Percentiles rank a stretch among this genome's conserved stretches.
These are phyloP conservation scores for Arachis hypogaea DNA, from an alignment of 306 rosid species.

Conservation along the genomic window DNA sequence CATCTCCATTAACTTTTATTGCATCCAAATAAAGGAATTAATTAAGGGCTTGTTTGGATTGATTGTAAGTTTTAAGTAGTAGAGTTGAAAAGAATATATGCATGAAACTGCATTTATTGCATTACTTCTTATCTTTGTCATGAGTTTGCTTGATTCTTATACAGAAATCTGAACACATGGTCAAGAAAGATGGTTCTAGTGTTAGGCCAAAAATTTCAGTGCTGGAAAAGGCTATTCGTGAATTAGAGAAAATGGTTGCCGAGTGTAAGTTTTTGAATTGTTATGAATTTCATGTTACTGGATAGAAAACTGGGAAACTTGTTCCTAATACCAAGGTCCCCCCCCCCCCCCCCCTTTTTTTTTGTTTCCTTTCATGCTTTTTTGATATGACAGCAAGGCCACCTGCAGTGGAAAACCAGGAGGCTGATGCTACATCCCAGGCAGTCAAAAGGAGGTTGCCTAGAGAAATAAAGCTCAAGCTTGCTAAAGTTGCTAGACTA, in stretches of 20 bases:
- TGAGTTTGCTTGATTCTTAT: constrained; percentile 37
- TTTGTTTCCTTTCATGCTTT: constrained; percentile 21
- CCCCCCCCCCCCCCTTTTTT: not conserved
- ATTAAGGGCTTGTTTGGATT: no score
- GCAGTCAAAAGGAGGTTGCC: constrained; percentile 96
- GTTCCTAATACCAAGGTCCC: constrained; percentile 34
- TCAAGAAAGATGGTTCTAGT: constrained; percentile 85
- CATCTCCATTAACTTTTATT: no score
- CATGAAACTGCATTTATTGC: constrained; percentile 26
- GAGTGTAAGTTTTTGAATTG: constrained; percentile 68
- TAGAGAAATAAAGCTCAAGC: constrained; percentile 92
- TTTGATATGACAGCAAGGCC: constrained; percentile 79
- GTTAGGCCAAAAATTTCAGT: constrained; percentile 76
- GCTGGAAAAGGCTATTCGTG: constrained; percentile 92
- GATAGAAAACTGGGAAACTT: constrained; percentile 33
- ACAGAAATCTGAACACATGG: constrained; percentile 71
- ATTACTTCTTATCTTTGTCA: constrained; percentile 26
- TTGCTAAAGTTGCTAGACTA: constrained; percentile 96
- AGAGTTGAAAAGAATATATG: constrained; percentile 2
- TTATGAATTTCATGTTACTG: constrained; percentile 33
- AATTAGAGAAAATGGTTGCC: constrained; percentile 94
- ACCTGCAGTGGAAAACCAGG: constrained; percentile 79
- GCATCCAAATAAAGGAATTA: no score
- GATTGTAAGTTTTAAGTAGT: no score
- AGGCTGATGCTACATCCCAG: constrained; percentile 73